Conservation (phyloP, 305 asterid genomes). For the Nicotiana rustica region DNA sequence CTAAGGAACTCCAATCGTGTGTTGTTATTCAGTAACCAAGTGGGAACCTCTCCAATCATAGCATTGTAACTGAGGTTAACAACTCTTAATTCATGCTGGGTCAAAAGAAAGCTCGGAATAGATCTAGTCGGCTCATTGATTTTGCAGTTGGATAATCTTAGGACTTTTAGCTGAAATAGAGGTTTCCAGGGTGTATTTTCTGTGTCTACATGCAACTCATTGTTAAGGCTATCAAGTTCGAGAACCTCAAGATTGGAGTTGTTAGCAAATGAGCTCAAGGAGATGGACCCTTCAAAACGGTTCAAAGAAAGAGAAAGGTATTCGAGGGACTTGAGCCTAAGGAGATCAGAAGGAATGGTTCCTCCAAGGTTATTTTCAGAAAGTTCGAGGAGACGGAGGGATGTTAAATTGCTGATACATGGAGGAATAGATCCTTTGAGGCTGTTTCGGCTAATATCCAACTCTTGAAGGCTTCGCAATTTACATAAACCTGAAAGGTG, state of each 20-base stretch:
- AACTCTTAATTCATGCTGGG: slow-evolving; percentile 37
- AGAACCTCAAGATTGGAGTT: slow-evolving; percentile 44
- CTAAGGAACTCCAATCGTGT: slow-evolving; percentile 35
- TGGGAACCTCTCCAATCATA: slow-evolving; percentile 37
- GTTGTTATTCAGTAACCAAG: slow-evolving; percentile 39
- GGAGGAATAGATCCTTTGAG: slow-evolving; percentile 39
- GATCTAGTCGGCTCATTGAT: slow-evolving; percentile 36
- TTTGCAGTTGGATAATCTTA: slow-evolving; percentile 38
- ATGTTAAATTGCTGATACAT: slow-evolving; percentile 42
- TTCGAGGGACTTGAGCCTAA: slow-evolving; percentile 38
- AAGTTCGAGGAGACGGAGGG: slow-evolving; percentile 35
- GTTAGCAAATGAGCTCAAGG: slow-evolving; percentile 38
- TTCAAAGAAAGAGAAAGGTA: slow-evolving; percentile 42
- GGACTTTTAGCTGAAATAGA: slow-evolving; percentile 42
- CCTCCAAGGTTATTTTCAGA: slow-evolving; percentile 39
- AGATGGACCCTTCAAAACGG: slow-evolving; percentile 38
- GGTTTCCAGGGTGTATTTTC: slow-evolving; percentile 38
- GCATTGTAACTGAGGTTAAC: slow-evolving; percentile 40
- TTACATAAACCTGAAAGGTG: slow-evolving; percentile 38
- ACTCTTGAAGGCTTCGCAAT: slow-evolving; percentile 38
- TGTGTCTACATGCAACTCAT: slow-evolving; percentile 35
- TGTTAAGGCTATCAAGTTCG: slow-evolving; percentile 40
- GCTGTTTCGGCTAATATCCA: slow-evolving; percentile 37
- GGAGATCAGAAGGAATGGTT: slow-evolving; percentile 38
- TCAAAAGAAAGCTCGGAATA: slow-evolving; percentile 41